phyloP scores from a whole-genome alignment of 2,329 filamentous ascomycete genomes.

The Cercospora citrullina region DNA sequence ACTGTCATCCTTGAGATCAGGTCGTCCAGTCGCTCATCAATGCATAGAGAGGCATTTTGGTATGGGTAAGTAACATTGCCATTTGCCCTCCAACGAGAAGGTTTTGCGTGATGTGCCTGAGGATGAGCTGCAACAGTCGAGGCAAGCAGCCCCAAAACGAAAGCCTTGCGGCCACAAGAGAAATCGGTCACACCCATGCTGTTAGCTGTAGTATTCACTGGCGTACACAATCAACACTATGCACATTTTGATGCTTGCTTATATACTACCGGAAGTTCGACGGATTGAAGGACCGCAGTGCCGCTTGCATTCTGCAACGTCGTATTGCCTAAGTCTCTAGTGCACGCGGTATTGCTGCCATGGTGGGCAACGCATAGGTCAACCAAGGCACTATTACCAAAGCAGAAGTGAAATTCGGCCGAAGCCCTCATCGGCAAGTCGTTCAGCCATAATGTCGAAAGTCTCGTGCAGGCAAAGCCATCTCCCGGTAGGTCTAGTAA shows the following conservation, averaged over 20 bases:
- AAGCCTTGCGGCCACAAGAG: not conserved
- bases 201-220: not conserved
- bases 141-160: constrained; percentile 8
- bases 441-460: not conserved
- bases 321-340: constrained; percentile 13
- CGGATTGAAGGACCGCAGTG: constrained; percentile 9
- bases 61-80: constrained; percentile 33
- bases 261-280: not conserved
- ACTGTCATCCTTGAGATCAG: constrained; percentile 50
- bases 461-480: not conserved
- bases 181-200: constrained; percentile 7
- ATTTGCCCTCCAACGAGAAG: not conserved
- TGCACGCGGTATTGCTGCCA: constrained; percentile 8
- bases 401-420: constrained; percentile 2
- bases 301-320: constrained; percentile 3
- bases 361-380: not conserved
- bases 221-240: not conserved
- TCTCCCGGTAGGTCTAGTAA: constrained; percentile 1
- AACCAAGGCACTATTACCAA: constrained; percentile 4
- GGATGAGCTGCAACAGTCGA: constrained; percentile 5
- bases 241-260: not conserved
- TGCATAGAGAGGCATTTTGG: constrained; percentile 42
- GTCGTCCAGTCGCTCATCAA: constrained; percentile 52
- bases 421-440: constrained; percentile 6
- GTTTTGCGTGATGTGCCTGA: not conserved